Evolutionary conservation across 202 grass and related monocot species (phyloP).

Genomic region (Setaria italica): DNA sequence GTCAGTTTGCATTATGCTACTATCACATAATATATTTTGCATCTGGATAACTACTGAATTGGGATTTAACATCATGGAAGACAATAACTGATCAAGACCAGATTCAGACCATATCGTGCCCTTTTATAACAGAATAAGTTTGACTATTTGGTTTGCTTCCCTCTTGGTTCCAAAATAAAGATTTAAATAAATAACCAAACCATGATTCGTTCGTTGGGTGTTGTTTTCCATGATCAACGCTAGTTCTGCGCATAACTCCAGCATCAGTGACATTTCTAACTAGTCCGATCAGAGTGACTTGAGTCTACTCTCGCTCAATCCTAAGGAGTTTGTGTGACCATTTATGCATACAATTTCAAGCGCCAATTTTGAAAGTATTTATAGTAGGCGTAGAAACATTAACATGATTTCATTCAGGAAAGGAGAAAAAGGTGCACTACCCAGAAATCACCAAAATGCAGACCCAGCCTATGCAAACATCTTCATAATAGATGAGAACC

Average conservation of each 20-base stretch:
- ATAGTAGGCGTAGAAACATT: background rate
- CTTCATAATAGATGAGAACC: background rate
- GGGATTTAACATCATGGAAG: background rate
- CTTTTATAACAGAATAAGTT: background rate
- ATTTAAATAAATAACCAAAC: background rate
- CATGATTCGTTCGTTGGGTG: background rate
- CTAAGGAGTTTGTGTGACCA: no score
- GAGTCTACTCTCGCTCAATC: background rate
- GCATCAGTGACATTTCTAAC: background rate
- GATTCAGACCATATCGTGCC: background rate
- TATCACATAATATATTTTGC: slow-evolving; percentile 12
- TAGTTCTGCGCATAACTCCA: background rate
- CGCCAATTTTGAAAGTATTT: background rate
- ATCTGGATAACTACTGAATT: background rate
- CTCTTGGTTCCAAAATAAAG: background rate
- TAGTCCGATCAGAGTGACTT: background rate
- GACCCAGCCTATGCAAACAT: background rate
- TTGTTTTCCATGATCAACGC: background rate
- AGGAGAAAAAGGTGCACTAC: no score
- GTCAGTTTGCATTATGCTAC: background rate
- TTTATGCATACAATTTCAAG: background rate
- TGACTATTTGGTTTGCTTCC: background rate
- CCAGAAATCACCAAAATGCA: background rate
- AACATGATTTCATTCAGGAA: background rate
- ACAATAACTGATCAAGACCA: background rate